phyloP scores from a whole-genome alignment of 2,329 filamentous ascomycete species.

The Epichloe festucae region DNA sequence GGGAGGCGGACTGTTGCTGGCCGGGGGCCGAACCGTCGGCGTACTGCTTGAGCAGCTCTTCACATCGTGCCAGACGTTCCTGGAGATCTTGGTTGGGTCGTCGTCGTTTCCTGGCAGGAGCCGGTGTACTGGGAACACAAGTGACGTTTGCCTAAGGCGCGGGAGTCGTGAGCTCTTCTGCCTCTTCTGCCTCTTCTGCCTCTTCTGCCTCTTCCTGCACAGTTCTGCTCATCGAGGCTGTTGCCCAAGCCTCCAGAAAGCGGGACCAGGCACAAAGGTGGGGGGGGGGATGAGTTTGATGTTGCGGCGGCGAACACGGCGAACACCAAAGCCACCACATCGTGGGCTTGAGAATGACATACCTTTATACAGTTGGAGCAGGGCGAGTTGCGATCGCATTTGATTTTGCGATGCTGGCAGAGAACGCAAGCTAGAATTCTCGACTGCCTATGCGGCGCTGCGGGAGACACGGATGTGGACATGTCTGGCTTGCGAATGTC shows the following conservation, averaged over 20 bases:
- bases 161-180: constrained; percentile 4
- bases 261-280: neutral
- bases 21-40: constrained; percentile 24
- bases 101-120: constrained; percentile 44
- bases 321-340: neutral
- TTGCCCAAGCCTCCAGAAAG: neutral
- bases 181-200: too few species aligned
- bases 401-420: constrained; percentile 50
- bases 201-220: neutral
- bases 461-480: constrained; percentile 17
- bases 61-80: constrained; percentile 45
- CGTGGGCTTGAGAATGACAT: constrained; percentile 8
- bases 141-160: constrained; percentile 39
- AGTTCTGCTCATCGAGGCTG: neutral
- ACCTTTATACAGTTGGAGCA: constrained; percentile 50
- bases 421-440: constrained; percentile 42
- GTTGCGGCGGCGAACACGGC: neutral
- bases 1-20: constrained; percentile 8
- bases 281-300: neutral
- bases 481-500: constrained; percentile 13
- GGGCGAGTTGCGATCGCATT: constrained; percentile 45
- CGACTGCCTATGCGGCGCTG: constrained; percentile 23
- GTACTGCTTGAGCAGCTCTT: constrained; percentile 46
- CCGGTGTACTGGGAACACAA: constrained; percentile 47
- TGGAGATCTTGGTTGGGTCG: constrained; percentile 49